A percentile compares a stretch with the other conserved stretches of the same genome.
phyloP scores from a whole-genome alignment of 208 protist genomes.

The Trypanosoma platydactyli region DNA sequence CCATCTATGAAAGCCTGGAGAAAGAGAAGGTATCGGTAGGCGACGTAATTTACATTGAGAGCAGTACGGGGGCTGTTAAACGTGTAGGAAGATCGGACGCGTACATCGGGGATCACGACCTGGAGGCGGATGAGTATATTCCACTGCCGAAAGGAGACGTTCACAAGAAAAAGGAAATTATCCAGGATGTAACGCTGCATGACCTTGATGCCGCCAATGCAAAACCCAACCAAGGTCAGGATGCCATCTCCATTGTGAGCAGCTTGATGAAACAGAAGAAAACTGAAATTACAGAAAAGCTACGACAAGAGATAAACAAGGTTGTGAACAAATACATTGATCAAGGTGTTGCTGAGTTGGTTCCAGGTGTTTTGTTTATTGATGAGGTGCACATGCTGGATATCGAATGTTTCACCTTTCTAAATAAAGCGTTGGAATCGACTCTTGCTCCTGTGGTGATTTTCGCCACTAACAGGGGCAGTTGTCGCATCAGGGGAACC shows the following conservation, averaged over 20 bases:
- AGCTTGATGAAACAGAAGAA: constrained; percentile 99
- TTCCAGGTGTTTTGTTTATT: constrained; percentile 99
- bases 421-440: constrained; percentile 99
- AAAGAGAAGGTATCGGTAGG: constrained; percentile 98
- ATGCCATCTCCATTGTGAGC: constrained; percentile 97
- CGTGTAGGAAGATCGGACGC: constrained; percentile 95
- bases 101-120: constrained; percentile 96
- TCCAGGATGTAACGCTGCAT: constrained; percentile 99
- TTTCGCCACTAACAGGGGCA: constrained; percentile 99
- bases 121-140: constrained; percentile 99
- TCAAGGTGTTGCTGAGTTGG: constrained; percentile 99
- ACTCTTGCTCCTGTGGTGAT: constrained; percentile 99
- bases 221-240: constrained; percentile 96
- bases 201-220: constrained; percentile 99
- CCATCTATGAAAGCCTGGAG: constrained; percentile 99
- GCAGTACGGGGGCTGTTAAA: constrained; percentile 97
- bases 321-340: constrained; percentile 99
- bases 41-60: constrained; percentile 99
- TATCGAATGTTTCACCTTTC: constrained; percentile 99
- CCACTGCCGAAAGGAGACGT: constrained; percentile 99
- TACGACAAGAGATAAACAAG: constrained; percentile 99
- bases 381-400: constrained; percentile 99
- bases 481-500: constrained; percentile 96
- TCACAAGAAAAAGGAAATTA: constrained; percentile 99
- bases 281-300: constrained; percentile 99